phyloP scores from a whole-genome alignment of 192 early-diverging fungal genomes.

The Dispira simplex region DNA sequence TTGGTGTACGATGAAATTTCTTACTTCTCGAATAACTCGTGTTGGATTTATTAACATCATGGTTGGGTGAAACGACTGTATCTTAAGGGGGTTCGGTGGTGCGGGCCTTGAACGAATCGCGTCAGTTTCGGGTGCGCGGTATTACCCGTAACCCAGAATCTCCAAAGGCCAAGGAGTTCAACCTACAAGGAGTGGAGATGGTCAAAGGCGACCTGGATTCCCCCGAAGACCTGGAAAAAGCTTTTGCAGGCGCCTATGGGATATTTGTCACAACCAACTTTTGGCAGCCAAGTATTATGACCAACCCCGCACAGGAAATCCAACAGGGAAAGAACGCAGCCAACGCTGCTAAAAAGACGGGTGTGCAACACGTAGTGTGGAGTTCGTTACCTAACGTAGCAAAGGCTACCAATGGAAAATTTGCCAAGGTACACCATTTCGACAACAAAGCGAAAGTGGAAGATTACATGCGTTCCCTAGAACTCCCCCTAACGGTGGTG shows the following conservation, averaged over 20 bases:
- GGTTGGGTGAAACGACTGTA: not conserved
- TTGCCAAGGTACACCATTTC: not conserved
- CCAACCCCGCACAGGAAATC: conserved; percentile 4
- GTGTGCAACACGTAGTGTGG: conserved; percentile 11
- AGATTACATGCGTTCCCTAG: conserved; percentile 3
- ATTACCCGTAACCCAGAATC: conserved; percentile 11
- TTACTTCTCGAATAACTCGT: not conserved
- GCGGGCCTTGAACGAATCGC: not conserved
- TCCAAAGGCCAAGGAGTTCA: conserved; percentile 1
- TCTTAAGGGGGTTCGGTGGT: conserved; percentile 10
- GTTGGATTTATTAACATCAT: too few species aligned
- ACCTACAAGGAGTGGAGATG: conserved; percentile 3
- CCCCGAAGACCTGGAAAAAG: not conserved
- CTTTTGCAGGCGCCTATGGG: conserved; percentile 8
- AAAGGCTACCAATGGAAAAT: conserved; percentile 5
- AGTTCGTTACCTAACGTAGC: not conserved
- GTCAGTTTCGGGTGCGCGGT: conserved; percentile 11
- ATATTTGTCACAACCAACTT: conserved; percentile 12
- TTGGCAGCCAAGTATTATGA: conserved; percentile 7
- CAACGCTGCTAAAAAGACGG: conserved; percentile 9
- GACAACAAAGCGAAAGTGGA: conserved; percentile 12
- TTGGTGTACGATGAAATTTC: too few species aligned
- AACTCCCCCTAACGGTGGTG: not conserved
- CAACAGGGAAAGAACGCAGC: conserved; percentile 11
- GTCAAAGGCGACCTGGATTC: conserved; percentile 5